phyloP scores from a whole-genome alignment of 2,329 filamentous ascomycete genomes.

The Zymoseptoria ardabiliae region DNA sequence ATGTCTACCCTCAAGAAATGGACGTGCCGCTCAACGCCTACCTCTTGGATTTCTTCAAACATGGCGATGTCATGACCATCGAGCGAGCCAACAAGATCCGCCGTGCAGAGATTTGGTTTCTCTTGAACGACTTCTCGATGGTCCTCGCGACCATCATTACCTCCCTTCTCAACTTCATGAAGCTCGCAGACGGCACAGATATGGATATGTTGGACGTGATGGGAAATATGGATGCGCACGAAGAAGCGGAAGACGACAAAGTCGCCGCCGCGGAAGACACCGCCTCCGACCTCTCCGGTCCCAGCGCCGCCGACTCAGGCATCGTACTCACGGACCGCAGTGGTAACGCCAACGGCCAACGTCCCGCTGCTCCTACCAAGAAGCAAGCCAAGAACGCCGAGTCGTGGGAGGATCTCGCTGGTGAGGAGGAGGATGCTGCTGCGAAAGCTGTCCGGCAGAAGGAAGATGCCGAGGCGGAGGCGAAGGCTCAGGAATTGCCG shows the following conservation, averaged over 20 bases:
- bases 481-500: conserved; percentile 16
- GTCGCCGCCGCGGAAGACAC: conserved; percentile 26
- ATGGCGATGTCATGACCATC: conserved; percentile 57
- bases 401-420: conserved; percentile 34
- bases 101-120: conserved; percentile 62
- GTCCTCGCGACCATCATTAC: conserved; percentile 66
- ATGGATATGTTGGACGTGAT: conserved; percentile 47
- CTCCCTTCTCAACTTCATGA: conserved; percentile 52
- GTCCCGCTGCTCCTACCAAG: conserved; percentile 20
- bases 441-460: conserved; percentile 20
- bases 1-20: conserved; percentile 51
- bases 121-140: conserved; percentile 58
- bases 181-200: conserved; percentile 39
- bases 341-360: conserved; percentile 10
- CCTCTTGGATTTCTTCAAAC: conserved; percentile 69
- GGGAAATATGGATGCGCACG: conserved; percentile 45
- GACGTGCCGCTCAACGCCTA: conserved; percentile 57
- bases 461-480: conserved; percentile 18
- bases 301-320: conserved; percentile 24
- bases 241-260: conserved; percentile 40
- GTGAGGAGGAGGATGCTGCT: conserved; percentile 26
- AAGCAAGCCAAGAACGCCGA: conserved; percentile 37
- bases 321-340: conserved; percentile 23
- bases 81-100: conserved; percentile 60
- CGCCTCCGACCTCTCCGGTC: conserved; percentile 18